Evolutionary conservation across 805 yeast genomes (phyloP), one percentile per base, ranked within the genome.

Genomic region (Wickerhamiella allomyrinae): DNA sequence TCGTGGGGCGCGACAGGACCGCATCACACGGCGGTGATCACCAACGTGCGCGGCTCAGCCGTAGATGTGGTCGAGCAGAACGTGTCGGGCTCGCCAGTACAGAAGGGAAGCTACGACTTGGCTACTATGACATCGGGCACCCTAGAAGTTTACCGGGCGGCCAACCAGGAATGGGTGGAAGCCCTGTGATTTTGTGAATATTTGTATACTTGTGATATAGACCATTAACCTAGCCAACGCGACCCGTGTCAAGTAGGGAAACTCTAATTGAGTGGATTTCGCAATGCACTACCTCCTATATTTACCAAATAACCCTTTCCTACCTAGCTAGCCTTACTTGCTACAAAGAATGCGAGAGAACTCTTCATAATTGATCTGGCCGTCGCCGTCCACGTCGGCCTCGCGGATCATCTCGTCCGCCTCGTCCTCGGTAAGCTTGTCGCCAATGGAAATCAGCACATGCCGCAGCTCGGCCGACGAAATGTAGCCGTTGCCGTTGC

Each of bases 371-470:
- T 91, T 93, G 58, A 91, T 91, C 66, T 85, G 95, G 46, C 98
- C 98, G 53, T 93, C 95, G 49, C 94, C 89, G 45, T 66, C 67
- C 36, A 89, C 77, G 58, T 81, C 93, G 43, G 96, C 96, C 62
- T 91, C 98, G 58, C 80, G 77, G 58, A 91, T 75, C 96, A 91
- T 91, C 64, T 86, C 94, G 57, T 85, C 93, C 41, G 93, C 97
- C 65, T 91, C 98, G 42, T 89, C 93, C 55, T 91, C 98, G 15
- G 94, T 78, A 55, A 91, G 74, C 62, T 84, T 86, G 66, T 91
- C 98, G 57, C 98, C 98, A 60, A 91, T 91, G 7, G 96, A 84
- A 39, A 97, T 91, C 64, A 91, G 77, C 37, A 91, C 97, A 61
- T 89, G 95, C 64, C 94, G 79, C 60, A 91, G 75, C 67, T 91